Percentiles rank a stretch among this genome's conserved stretches.
Evolutionary conservation across 1,139 yeast species (phyloP).

Genomic region (Diutina catenulata): DNA sequence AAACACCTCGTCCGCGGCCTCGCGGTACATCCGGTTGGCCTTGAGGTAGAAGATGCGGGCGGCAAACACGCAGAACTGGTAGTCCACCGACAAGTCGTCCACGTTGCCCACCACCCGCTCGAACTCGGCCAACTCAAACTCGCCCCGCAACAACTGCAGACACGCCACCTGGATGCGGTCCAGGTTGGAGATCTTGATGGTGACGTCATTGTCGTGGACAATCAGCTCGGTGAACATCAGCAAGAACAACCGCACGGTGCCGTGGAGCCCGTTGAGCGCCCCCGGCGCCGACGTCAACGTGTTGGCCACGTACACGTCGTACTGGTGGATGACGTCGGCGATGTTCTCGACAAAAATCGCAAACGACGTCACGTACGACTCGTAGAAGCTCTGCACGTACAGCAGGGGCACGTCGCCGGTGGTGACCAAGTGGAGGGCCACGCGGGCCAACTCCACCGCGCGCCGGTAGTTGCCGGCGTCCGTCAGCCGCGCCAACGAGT

Average conservation of each 20-base stretch:
- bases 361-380: conserved; percentile 29
- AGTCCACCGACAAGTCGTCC: background rate
- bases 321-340: conserved; percentile 19
- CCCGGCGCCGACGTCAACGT: background rate
- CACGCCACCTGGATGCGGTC: background rate
- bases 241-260: conserved; percentile 1
- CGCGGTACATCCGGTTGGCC: conserved; percentile 12
- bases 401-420: conserved; percentile 23
- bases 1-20: conserved; percentile 14
- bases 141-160: conserved; percentile 11
- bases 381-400: conserved; percentile 30
- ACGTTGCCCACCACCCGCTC: conserved; percentile 7
- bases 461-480: conserved; percentile 18
- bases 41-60: background rate
- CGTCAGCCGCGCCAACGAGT: conserved; percentile 24
- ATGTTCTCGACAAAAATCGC: conserved; percentile 36
- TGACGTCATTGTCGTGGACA: background rate
- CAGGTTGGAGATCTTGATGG: background rate
- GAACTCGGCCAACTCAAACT: conserved; percentile 12
- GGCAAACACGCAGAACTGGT: background rate
- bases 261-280: background rate
- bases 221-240: background rate
- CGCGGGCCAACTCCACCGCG: conserved; percentile 19
- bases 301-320: background rate
- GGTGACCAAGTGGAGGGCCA: conserved; percentile 30